Percentiles rank a stretch among this genome's conserved stretches.
phyloP scores from a whole-genome alignment of 1,139 yeast species.

The Kodamaea arcana region DNA sequence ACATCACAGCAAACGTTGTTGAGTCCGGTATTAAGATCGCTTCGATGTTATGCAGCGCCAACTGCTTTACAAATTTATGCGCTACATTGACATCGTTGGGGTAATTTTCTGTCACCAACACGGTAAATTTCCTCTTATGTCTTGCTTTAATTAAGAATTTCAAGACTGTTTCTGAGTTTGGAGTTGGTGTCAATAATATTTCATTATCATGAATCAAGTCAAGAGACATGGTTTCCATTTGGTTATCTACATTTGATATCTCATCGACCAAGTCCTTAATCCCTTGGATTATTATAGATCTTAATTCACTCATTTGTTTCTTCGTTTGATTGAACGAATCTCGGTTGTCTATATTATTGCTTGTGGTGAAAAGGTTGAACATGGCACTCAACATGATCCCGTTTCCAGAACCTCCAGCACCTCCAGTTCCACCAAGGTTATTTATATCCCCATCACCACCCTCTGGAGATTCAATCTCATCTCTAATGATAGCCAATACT shows the following conservation, averaged over 20 bases:
- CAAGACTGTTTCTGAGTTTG: slow-evolving; percentile 83
- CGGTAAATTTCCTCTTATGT: slow-evolving; percentile 86
- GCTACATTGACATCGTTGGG: slow-evolving; percentile 81
- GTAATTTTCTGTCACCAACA: slow-evolving; percentile 84
- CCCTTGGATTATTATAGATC: slow-evolving; percentile 90
- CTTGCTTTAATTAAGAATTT: slow-evolving; percentile 86
- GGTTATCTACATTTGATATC: slow-evolving; percentile 83
- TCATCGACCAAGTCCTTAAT: slow-evolving; percentile 92
- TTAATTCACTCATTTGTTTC: slow-evolving; percentile 57
- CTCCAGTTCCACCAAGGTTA: slow-evolving; percentile 10
- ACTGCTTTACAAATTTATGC: slow-evolving; percentile 71
- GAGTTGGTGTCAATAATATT: slow-evolving; percentile 87
- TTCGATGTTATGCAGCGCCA: slow-evolving; percentile 84
- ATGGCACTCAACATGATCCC: slow-evolving; percentile 74
- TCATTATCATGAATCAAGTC: slow-evolving; percentile 96
- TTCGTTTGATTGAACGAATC: slow-evolving; percentile 31
- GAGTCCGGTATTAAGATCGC: slow-evolving; percentile 91
- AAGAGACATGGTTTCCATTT: slow-evolving; percentile 82
- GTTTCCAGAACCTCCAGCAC: slow-evolving; percentile 18
- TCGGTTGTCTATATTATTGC: slow-evolving; percentile 24
- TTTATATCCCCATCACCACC: slow-evolving; percentile 16
- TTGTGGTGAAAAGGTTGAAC: slow-evolving; percentile 79
- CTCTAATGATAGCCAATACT: slow-evolving; percentile 82
- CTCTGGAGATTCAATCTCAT: slow-evolving; percentile 60
- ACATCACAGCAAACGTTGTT: slow-evolving; percentile 92